A percentile compares a stretch with the other conserved stretches of the same genome.
Evolutionary conservation across 208 protist species (phyloP).

Genomic region (Trichomonas gallinae): DNA sequence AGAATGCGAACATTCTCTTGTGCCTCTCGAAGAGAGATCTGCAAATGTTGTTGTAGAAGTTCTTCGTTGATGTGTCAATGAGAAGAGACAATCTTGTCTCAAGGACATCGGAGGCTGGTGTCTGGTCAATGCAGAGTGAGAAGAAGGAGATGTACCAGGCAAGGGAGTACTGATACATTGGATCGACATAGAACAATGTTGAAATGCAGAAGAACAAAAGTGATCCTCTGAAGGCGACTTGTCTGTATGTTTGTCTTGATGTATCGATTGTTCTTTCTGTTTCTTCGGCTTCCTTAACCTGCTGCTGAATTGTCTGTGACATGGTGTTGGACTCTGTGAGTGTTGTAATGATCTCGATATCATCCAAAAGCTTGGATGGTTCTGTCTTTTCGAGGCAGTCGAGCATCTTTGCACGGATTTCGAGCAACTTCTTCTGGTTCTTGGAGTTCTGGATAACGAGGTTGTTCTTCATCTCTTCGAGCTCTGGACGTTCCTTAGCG

Average conservation of each 20-base stretch:
- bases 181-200: slow-evolving; percentile 72
- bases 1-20: slow-evolving; percentile 90
- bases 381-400: slow-evolving; percentile 72
- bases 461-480: slow-evolving; percentile 73
- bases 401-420: slow-evolving; percentile 86
- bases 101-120: slow-evolving; percentile 42
- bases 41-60: slow-evolving; percentile 85
- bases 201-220: slow-evolving; percentile 91
- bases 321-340: slow-evolving; percentile 82
- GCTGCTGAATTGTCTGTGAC: slow-evolving; percentile 44
- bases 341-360: slow-evolving; percentile 85
- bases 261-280: slow-evolving; percentile 84
- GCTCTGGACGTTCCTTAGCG: slow-evolving; percentile 79
- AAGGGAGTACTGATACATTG: slow-evolving; percentile 61
- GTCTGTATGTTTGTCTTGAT: slow-evolving; percentile 75
- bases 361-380: slow-evolving; percentile 77
- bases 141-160: slow-evolving; percentile 84
- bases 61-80: slow-evolving; percentile 77
- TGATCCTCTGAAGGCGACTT: slow-evolving; percentile 72
- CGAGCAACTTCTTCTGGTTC: slow-evolving; percentile 77
- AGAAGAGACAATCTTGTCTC: slow-evolving; percentile 60
- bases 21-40: slow-evolving; percentile 89
- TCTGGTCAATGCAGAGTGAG: slow-evolving; percentile 41
- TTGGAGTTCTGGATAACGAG: slow-evolving; percentile 42
- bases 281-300: slow-evolving; percentile 73